Base-by-base conservation (phyloP, 2,329 filamentous ascomycete species). In the Talaromyces sp. region DNA sequence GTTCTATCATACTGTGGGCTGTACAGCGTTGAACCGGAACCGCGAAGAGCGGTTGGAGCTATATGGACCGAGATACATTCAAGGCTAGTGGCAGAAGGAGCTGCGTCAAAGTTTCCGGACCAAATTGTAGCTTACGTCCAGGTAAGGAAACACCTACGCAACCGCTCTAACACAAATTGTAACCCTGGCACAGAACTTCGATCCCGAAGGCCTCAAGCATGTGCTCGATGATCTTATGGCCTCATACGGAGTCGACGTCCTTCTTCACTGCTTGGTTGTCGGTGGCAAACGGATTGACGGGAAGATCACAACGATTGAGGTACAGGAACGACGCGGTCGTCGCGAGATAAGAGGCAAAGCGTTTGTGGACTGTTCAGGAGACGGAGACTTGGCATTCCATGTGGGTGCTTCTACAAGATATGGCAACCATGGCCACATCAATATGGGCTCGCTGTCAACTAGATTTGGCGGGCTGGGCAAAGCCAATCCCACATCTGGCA, bases 321-420 rank as follows among this genome's bases (percentile, higher is more conserved):
- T 57, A 28, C 54, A 57, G 23, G 54, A 57, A 42, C 35, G 35
- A 28, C 8, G 35, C 8, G 54, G 54, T 16, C n/a, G 35, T 25
- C 23, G 21, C 18, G 14, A 9, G n/a, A 21, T 57, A 18, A n/a
- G 5, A n/a, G 54, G n/a, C 21, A 25, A 42, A 25, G 54, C 54
- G 11, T 57, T 57, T 25, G 54, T 57, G 12, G 54, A 57, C 35
- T 57, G 54, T 33, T 57, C 54, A 18, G 54, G 54, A 18, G 54
- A 57, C 23, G 21, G 54, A 9, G 54, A 57, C 54, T 57, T 57
- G 35, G 54, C 54, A n/a, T 57, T 40, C 33, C 54, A 6, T 8
- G 54, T n/a, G 12, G 54, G 33, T 42, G 54, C 54, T 25, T 57
- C 54, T 18, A 57, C 54, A 16, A n/a, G 54, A 42, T 57, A 23